phyloP scores from a whole-genome alignment of 1,284 basidiomycete species.

The Afroboletus lepidellus region DNA sequence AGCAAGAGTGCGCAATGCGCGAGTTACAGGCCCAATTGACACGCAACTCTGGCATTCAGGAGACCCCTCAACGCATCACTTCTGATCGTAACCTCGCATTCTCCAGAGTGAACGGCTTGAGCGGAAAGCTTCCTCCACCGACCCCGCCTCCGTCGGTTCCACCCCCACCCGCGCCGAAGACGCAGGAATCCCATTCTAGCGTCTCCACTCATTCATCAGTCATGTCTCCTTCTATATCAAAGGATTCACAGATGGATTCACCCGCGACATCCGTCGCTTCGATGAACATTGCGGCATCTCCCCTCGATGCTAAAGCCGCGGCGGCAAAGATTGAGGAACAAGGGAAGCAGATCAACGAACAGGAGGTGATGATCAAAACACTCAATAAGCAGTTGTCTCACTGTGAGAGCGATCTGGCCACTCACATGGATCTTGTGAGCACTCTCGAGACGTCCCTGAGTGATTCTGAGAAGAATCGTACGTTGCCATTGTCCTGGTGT shows the following conservation, averaged over 20 bases:
- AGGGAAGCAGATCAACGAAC: constrained; percentile 74
- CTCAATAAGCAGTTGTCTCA: constrained; percentile 89
- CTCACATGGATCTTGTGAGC: constrained; percentile 87
- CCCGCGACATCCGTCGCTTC: constrained; percentile 63
- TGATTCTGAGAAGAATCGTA: constrained; percentile 88
- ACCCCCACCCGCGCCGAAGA: constrained; percentile 76
- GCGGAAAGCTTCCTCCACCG: constrained; percentile 81
- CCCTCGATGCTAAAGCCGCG: constrained; percentile 52
- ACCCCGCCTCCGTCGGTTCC: constrained; percentile 87
- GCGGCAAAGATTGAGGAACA: constrained; percentile 68
- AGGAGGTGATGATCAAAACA: constrained; percentile 87
- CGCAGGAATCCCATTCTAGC: constrained; percentile 48
- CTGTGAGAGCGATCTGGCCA: constrained; percentile 87
- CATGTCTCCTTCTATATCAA: constrained; percentile 52
- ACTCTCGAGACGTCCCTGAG: constrained; percentile 81
- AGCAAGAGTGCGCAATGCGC: constrained; percentile 63
- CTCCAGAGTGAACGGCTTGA: constrained; percentile 55
- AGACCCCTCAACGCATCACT: constrained; percentile 42
- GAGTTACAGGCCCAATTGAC: constrained; percentile 76
- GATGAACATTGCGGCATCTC: constrained; percentile 31
- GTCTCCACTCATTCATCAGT: constrained; percentile 57
- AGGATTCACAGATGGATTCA: constrained; percentile 64
- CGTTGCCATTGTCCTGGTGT: constrained; percentile 36
- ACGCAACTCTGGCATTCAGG: constrained; percentile 51
- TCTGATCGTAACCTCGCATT: constrained; percentile 56